A percentile compares a stretch with the other conserved stretches of the same genome.
These are phyloP conservation scores for Erodium chrysanthum DNA, from an alignment of 441 rosid species.

Conservation along the genomic window DNA sequence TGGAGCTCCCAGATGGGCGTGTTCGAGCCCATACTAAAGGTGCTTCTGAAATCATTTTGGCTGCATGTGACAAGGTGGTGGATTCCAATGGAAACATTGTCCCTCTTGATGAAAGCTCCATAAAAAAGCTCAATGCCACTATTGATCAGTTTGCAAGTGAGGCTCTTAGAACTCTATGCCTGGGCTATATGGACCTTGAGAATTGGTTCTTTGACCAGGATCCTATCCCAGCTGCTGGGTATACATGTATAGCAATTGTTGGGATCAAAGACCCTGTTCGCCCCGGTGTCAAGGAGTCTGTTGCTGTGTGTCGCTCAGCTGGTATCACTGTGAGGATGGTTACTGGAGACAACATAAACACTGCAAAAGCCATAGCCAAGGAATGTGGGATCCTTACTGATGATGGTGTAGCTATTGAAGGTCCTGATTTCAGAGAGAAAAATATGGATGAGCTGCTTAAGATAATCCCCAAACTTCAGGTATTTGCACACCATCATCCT, in stretches of 20 bases:
- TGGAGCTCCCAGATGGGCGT: neutral
- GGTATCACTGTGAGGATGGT: constrained; percentile 4
- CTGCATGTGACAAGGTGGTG: neutral
- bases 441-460: neutral
- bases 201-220: neutral
- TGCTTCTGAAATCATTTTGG: constrained; percentile 4
- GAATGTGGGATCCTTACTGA: constrained; percentile 6
- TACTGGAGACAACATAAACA: constrained; percentile 1
- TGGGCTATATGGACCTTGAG: neutral
- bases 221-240: neutral
- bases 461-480: constrained; percentile 5
- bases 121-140: neutral
- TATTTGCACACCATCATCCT: neutral
- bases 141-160: constrained; percentile 5
- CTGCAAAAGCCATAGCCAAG: constrained; percentile 4
- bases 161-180: neutral
- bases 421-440: constrained; percentile 4
- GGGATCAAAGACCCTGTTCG: constrained; percentile 4
- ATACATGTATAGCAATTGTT: neutral
- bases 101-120: neutral
- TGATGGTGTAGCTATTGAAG: constrained; percentile 1
- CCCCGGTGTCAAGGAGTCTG: constrained; percentile 7
- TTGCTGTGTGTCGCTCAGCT: neutral
- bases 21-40: neutral
- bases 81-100: neutral